These are phyloP conservation scores for Alternaria sp. DNA, from an alignment of 2,329 filamentous ascomycete species.

Conservation along the genomic window DNA sequence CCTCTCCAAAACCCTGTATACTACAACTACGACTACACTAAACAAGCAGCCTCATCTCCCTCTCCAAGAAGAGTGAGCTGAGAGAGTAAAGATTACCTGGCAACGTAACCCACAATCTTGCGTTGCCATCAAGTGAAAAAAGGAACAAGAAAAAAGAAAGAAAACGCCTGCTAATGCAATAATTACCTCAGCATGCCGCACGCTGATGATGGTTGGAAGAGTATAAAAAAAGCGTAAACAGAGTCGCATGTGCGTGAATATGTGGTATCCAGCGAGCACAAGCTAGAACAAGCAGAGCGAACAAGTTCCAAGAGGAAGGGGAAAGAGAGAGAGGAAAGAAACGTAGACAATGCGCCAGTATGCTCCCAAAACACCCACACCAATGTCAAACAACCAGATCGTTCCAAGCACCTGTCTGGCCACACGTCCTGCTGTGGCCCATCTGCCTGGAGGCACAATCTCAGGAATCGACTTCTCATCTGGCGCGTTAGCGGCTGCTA, in stretches of 20 bases:
- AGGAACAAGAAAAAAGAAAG: background rate
- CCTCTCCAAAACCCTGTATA: background rate
- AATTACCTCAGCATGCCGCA: constrained; percentile 11
- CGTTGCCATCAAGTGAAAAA: background rate
- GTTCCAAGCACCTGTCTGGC: background rate
- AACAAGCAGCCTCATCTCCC: background rate
- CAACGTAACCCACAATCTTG: background rate
- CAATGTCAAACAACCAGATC: background rate
- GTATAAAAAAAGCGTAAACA: background rate
- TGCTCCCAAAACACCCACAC: background rate
- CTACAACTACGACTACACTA: background rate
- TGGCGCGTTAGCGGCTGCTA: constrained; percentile 11
- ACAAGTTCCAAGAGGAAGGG: background rate
- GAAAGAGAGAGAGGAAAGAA: background rate
- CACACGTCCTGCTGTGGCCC: background rate
- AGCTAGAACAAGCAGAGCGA: background rate
- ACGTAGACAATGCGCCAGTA: constrained; percentile 4
- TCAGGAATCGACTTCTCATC: background rate
- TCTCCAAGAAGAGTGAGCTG: background rate
- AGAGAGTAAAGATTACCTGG: constrained; percentile 3
- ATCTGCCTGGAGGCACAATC: background rate
- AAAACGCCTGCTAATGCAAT: constrained; percentile 6
- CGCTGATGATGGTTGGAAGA: constrained; percentile 5
- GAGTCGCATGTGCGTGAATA: constrained; percentile 1
- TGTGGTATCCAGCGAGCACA: constrained; percentile 7